Base-by-base conservation (phyloP, 495 filamentous ascomycete species). In the Hypoxylon trugodes region DNA sequence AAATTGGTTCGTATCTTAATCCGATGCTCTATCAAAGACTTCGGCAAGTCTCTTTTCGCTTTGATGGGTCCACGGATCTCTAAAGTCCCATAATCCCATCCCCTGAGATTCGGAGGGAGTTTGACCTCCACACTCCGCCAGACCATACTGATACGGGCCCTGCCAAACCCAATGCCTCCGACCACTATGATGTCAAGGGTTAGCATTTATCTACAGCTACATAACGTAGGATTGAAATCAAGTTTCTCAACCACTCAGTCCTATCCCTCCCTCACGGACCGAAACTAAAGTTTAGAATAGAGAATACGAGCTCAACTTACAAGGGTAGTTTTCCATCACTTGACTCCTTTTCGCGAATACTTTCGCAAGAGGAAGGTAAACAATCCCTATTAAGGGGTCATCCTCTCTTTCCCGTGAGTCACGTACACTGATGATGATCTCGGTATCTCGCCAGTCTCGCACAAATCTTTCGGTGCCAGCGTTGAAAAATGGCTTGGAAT, bases 401-500 rank as follows among this genome's bases (percentile, higher is more conserved):
- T 85, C 81, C 65, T 91, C 89, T 22, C 87, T 77, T 35, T 89
- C 80, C 1, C 87, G 76, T 4, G 80, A 76, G 60, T 92, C 89
- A 1, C 87, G 76, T n/a, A 90, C 87, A 9, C 79, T 76, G 6
- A 92, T 58, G 42, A 89, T 84, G 36, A 90, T 73, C 63, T 89
- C 87, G 15, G 85, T 78, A n/a, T 75, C 81, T 10, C 73, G 75
- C 81, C 85, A 90, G 69, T 92, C 85, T n/a, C 84, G 77, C 32
- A 91, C 78, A 37, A 90, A 87, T 2, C 86, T 79, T 63, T 92
- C 89, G 0, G 84, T 88, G n/a, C 86, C 86, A 1, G 89, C 89
- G 61, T 91, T 92, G 80, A 90, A 91, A 70, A 91, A 92, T 0
- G 89, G 89, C 55, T 88, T 89, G 1, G 85, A 80, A 52, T 88